Evolutionary conservation across 2,329 filamentous ascomycete species (phyloP).

Genomic region (Sporothrix mexicana): DNA sequence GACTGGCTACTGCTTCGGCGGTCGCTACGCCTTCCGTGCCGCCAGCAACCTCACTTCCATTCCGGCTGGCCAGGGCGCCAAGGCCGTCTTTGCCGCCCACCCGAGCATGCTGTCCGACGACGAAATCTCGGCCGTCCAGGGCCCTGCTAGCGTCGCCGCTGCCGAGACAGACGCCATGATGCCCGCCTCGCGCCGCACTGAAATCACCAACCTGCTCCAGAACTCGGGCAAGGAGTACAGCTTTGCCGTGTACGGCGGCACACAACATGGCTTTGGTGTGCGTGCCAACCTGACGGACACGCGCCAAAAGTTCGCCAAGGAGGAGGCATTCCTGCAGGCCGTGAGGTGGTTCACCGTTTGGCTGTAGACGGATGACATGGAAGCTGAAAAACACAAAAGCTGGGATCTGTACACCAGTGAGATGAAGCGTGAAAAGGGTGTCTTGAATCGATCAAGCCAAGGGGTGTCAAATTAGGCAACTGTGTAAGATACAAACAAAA

Average conservation of each 20-base stretch:
- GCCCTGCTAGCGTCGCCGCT: slow-evolving; percentile 66
- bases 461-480: too few relatives aligned
- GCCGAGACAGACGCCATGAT: slow-evolving; percentile 68
- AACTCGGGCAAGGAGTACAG: slow-evolving; percentile 65
- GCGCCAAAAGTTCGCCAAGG: slow-evolving; percentile 71
- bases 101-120: slow-evolving; percentile 65
- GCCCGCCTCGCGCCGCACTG: slow-evolving; percentile 58
- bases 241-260: slow-evolving; percentile 71
- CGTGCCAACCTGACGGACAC: slow-evolving; percentile 63
- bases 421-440: too few relatives aligned
- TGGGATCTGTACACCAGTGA: too few relatives aligned
- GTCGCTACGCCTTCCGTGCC: slow-evolving; percentile 58
- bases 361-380: slow-evolving; percentile 33
- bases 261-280: slow-evolving; percentile 76
- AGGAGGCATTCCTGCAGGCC: slow-evolving; percentile 78
- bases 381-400: background rate
- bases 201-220: slow-evolving; percentile 64
- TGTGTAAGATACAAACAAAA: too few relatives aligned
- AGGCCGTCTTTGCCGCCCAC: slow-evolving; percentile 68
- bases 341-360: slow-evolving; percentile 73
- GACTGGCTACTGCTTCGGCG: slow-evolving; percentile 71
- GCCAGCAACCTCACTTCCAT: slow-evolving; percentile 12
- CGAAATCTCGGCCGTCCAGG: slow-evolving; percentile 63
- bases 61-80: slow-evolving; percentile 47
- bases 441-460: too few relatives aligned